phyloP scores from a whole-genome alignment of 805 yeast species.

The Kazachstania kunashirensis region DNA sequence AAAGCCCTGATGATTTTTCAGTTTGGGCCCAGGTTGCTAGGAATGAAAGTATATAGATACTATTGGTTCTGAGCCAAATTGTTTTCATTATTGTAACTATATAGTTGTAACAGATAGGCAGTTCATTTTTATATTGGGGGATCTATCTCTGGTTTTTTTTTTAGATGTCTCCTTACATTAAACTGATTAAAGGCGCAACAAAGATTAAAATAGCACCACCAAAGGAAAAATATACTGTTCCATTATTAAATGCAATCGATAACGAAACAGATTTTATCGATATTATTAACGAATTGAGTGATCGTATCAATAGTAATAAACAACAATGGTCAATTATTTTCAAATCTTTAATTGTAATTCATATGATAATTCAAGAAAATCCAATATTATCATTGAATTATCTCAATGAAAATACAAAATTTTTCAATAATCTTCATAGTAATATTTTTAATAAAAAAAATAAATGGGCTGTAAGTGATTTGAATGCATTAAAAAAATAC shows the following conservation, averaged over 20 bases:
- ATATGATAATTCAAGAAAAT: slow-evolving; percentile 76
- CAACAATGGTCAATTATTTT: slow-evolving; percentile 81
- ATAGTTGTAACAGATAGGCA: no score
- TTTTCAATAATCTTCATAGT: slow-evolving; percentile 35
- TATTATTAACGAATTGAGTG: slow-evolving; percentile 54
- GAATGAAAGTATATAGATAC: no score
- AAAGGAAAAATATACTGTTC: slow-evolving; percentile 90
- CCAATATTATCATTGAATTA: slow-evolving; percentile 39
- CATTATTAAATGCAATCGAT: slow-evolving; percentile 49
- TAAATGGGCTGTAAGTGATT: slow-evolving; percentile 34
- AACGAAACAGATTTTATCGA: slow-evolving; percentile 42
- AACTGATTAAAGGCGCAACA: slow-evolving; percentile 70
- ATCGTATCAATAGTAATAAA: slow-evolving; percentile 61
- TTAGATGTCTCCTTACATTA: slow-evolving; percentile 38
- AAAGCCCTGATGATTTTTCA: no score
- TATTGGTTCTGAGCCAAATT: no score
- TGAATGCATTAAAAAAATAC: slow-evolving; percentile 54
- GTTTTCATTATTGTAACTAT: no score
- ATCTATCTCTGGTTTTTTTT: no score
- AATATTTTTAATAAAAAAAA: slow-evolving; percentile 17
- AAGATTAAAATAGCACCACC: slow-evolving; percentile 88
- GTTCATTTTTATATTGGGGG: no score
- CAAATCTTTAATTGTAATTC: slow-evolving; percentile 76
- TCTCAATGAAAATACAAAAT: slow-evolving; percentile 35
- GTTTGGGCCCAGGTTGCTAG: no score